Conservation (phyloP, 805 yeast genomes). For the Candida lessepsii region DNA sequence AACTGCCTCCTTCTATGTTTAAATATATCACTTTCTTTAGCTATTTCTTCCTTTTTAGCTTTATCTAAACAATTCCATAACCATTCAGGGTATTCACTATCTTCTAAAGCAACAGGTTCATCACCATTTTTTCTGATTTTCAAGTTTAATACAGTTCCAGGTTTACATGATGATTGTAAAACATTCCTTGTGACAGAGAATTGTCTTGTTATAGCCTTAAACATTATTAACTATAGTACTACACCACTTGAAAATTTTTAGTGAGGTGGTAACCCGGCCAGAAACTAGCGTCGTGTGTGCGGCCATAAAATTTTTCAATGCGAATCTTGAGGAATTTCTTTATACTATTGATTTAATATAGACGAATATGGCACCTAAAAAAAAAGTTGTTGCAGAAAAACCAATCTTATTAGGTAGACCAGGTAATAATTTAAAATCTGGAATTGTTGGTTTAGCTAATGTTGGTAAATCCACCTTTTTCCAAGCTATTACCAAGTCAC, state of each 20-base stretch:
- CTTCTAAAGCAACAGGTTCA: conserved; percentile 86
- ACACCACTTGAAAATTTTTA: neutral
- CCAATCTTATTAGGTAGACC: conserved; percentile 78
- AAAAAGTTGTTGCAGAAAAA: conserved; percentile 60
- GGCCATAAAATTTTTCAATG: conserved; percentile 11
- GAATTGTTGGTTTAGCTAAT: conserved; percentile 71
- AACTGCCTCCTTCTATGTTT: conserved; percentile 66
- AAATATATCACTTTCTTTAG: conserved; percentile 60
- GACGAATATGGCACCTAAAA: conserved; percentile 87
- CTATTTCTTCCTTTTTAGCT: conserved; percentile 53
- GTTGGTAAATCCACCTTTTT: conserved; percentile 49
- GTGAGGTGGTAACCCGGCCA: conserved; percentile 5
- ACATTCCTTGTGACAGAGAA: neutral
- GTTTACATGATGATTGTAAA: conserved; percentile 42
- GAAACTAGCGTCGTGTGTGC: conserved; percentile 4
- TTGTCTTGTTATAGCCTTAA: conserved; percentile 2
- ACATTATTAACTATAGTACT: neutral
- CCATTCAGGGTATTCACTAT: conserved; percentile 92
- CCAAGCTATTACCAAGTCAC: conserved; percentile 57
- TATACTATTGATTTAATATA: too few relatives aligned
- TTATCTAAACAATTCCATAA: conserved; percentile 81
- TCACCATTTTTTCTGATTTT: conserved; percentile 77
- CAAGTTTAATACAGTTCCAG: conserved; percentile 71
- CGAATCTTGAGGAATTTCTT: neutral
- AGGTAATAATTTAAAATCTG: conserved; percentile 50